Evolutionary conservation across 176 grass and related monocot genomes (phyloP).

Genomic region (Eleusine coracana): DNA sequence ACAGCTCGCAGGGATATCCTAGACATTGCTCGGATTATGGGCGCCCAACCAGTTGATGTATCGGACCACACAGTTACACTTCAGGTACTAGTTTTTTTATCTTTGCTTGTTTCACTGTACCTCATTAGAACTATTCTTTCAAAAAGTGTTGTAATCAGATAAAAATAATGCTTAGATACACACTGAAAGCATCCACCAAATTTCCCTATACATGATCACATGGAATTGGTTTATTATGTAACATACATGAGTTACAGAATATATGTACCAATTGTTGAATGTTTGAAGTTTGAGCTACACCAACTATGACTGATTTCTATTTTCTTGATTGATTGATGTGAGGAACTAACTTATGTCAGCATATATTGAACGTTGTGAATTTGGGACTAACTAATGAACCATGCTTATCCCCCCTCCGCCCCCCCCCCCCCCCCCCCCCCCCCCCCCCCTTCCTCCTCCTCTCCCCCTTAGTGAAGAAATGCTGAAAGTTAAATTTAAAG

Average conservation of each 20-base stretch:
- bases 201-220: slow-evolving; percentile 3
- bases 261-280: neutral
- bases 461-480: neutral
- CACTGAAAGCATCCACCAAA: neutral
- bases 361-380: neutral
- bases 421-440: too few relatives aligned
- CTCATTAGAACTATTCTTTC: neutral
- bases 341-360: neutral
- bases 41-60: slow-evolving; percentile 70
- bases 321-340: neutral
- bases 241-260: neutral
- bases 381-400: neutral
- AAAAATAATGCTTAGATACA: neutral
- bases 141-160: neutral
- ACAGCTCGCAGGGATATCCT: slow-evolving; percentile 62
- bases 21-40: slow-evolving; percentile 76
- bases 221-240: neutral
- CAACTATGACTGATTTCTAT: neutral
- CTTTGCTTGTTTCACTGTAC: neutral
- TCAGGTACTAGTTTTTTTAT: slow-evolving; percentile 43
- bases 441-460: too few relatives aligned
- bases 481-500: neutral
- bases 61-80: slow-evolving; percentile 85
- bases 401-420: neutral
- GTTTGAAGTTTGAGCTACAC: neutral